Evolutionary conservation across 2,329 filamentous ascomycete genomes (phyloP).

Genomic region (Alternaria viburni): DNA sequence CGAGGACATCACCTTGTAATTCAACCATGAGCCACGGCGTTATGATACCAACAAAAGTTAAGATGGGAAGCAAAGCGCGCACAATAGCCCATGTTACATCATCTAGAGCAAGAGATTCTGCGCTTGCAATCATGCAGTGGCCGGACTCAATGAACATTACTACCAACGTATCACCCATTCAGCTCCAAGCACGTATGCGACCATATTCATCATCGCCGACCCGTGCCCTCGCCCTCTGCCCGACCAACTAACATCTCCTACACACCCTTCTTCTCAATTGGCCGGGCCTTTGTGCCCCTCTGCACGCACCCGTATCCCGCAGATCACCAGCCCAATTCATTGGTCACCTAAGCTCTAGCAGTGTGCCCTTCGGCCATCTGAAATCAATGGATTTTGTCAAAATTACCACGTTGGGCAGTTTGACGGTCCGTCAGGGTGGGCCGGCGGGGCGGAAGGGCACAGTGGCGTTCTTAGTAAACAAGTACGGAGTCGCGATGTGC

Average conservation of each 20-base stretch:
- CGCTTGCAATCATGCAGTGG: neutral
- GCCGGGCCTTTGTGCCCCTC: slow-evolving; percentile 2
- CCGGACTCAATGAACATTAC: neutral
- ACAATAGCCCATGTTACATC: neutral
- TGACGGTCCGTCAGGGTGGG: neutral
- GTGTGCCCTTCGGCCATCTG: slow-evolving; percentile 18
- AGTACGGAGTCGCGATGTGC: neutral
- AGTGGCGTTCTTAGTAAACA: neutral
- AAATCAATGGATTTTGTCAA: slow-evolving; percentile 4
- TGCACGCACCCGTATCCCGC: slow-evolving; percentile 1
- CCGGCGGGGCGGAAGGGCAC: neutral
- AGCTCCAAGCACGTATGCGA: neutral
- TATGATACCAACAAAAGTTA: slow-evolving; percentile 2
- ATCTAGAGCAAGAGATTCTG: neutral
- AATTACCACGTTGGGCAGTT: slow-evolving; percentile 5
- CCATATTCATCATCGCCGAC: neutral
- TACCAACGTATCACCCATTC: neutral
- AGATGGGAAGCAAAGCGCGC: neutral
- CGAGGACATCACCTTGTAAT: slow-evolving; percentile 68
- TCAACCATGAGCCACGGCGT: neutral
- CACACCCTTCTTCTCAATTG: slow-evolving; percentile 15
- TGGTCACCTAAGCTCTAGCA: slow-evolving; percentile 9
- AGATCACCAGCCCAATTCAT: slow-evolving; percentile 3
- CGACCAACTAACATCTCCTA: slow-evolving; percentile 11
- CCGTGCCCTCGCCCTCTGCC: slow-evolving; percentile 2